phyloP scores from a whole-genome alignment of 345 rosid species.

The Nasturtium officinale region DNA sequence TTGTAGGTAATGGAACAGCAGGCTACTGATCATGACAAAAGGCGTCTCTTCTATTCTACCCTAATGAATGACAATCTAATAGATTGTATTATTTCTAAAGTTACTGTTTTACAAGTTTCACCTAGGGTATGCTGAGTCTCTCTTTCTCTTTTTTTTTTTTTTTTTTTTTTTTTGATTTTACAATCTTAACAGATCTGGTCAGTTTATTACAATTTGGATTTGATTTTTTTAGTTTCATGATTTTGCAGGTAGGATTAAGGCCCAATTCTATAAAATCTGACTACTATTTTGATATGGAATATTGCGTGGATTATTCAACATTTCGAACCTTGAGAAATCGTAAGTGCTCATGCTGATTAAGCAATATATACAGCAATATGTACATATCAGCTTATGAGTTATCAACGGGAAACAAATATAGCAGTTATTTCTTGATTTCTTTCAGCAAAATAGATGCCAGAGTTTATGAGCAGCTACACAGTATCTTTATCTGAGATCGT shows the following conservation, averaged over 20 bases:
- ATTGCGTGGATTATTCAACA: slow-evolving; percentile 86
- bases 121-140: slow-evolving; percentile 57
- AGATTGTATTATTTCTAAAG: slow-evolving; percentile 81
- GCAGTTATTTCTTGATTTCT: background rate
- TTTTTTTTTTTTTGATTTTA: no score
- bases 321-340: slow-evolving; percentile 61
- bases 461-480: slow-evolving; percentile 13
- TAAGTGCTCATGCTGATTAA: slow-evolving; percentile 47
- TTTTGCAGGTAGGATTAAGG: slow-evolving; percentile 61
- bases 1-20: slow-evolving; percentile 69
- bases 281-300: slow-evolving; percentile 92
- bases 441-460: slow-evolving; percentile 11
- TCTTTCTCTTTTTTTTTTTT: background rate
- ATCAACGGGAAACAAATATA: background rate
- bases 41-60: slow-evolving; percentile 86
- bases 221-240: slow-evolving; percentile 19
- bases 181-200: slow-evolving; percentile 18
- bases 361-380: slow-evolving; percentile 1
- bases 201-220: slow-evolving; percentile 6
- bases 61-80: slow-evolving; percentile 87
- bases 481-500: slow-evolving; percentile 28
- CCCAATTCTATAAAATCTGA: slow-evolving; percentile 48
- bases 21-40: slow-evolving; percentile 63
- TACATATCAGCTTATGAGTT: slow-evolving; percentile 13
- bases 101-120: slow-evolving; percentile 53